Conservation (phyloP, 805 yeast species). For the Teunomyces cretensis region DNA sequence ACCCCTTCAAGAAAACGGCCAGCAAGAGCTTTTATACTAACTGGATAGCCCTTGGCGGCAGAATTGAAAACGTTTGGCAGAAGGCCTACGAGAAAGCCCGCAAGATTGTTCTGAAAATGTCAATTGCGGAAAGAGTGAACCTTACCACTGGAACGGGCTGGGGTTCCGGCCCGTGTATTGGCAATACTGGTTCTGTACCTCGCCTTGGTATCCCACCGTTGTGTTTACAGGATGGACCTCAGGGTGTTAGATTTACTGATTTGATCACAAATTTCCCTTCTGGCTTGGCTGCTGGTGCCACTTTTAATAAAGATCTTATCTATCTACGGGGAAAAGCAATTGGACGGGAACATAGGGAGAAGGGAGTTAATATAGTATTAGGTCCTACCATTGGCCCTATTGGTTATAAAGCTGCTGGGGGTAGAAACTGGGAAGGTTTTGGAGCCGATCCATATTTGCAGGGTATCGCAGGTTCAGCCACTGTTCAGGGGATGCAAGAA, state of each 20-base stretch:
- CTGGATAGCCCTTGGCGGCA: constrained; percentile 41
- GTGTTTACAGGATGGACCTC: constrained; percentile 64
- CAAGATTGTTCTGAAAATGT: constrained; percentile 54
- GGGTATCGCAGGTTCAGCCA: constrained; percentile 53
- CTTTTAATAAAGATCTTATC: constrained; percentile 54
- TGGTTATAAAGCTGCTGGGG: constrained; percentile 62
- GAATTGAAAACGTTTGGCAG: constrained; percentile 54
- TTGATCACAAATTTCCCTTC: constrained; percentile 57
- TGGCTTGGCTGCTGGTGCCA: constrained; percentile 57
- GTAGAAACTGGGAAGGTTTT: constrained; percentile 65
- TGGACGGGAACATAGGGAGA: constrained; percentile 53
- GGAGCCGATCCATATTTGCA: constrained; percentile 62
- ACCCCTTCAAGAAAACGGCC: background rate
- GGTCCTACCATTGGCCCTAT: constrained; percentile 64
- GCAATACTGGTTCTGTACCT: constrained; percentile 60
- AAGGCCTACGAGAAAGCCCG: constrained; percentile 57
- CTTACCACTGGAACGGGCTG: constrained; percentile 65
- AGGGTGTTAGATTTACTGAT: constrained; percentile 59
- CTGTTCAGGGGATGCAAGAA: constrained; percentile 55
- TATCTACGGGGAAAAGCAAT: constrained; percentile 55
- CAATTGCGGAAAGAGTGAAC: constrained; percentile 59
- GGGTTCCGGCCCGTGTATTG: constrained; percentile 62
- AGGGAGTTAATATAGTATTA: constrained; percentile 55
- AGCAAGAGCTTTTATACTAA: background rate
- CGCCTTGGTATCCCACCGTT: constrained; percentile 53